phyloP scores from a whole-genome alignment of 176 grass and related monocot genomes.

The Panicum miliaceum region DNA sequence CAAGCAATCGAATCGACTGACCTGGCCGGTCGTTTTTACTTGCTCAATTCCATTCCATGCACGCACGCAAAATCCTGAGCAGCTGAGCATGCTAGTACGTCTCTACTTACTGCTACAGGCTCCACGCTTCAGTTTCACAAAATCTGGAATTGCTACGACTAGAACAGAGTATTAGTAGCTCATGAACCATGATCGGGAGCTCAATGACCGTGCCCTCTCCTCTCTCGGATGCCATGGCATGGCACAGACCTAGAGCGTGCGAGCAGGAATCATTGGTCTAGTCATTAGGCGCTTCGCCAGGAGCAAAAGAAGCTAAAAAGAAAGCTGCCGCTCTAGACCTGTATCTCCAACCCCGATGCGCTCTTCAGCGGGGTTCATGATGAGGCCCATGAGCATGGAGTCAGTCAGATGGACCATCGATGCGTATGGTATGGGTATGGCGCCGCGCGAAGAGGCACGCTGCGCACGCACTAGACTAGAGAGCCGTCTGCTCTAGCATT shows the following conservation, averaged over 20 bases:
- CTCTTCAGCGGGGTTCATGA: constrained; percentile 31
- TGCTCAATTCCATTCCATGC: not conserved
- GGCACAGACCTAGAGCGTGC: not conserved
- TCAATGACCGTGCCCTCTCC: not conserved
- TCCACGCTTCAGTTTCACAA: not conserved
- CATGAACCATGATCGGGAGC: not conserved
- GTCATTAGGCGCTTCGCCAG: not conserved
- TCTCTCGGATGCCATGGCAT: not conserved
- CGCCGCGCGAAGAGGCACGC: too few relatives aligned
- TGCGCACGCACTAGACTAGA: too few relatives aligned
- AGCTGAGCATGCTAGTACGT: not conserved
- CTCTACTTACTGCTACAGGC: not conserved
- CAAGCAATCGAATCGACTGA: constrained; percentile 2
- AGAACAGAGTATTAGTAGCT: too few relatives aligned
- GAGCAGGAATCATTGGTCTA: constrained; percentile 11
- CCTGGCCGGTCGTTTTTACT: not conserved
- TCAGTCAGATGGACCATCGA: not conserved
- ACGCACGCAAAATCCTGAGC: not conserved
- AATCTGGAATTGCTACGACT: not conserved
- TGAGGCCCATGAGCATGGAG: constrained; percentile 31
- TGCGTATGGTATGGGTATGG: not conserved
- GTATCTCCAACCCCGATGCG: not conserved
- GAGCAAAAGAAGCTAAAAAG: not conserved
- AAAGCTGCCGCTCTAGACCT: not conserved
- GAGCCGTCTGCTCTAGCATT: too few relatives aligned